These are phyloP conservation scores for Syzygium aqueum DNA, from an alignment of 345 rosid species.

Conservation along the genomic window DNA sequence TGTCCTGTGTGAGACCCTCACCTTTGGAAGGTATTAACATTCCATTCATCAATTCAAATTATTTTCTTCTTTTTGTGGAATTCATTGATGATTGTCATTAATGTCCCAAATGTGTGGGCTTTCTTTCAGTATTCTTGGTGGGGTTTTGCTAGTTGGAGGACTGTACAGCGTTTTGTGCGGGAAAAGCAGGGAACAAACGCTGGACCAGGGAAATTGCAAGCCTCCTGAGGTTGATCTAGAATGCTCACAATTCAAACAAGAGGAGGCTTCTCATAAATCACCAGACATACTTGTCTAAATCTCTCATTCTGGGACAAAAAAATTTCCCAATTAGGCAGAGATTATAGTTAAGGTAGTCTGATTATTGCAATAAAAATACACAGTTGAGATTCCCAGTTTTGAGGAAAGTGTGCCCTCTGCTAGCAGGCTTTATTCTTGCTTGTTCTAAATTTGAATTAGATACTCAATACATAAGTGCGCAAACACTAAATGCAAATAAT, in stretches of 20 bases:
- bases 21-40: slow-evolving; percentile 56
- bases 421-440: neutral
- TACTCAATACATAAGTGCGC: neutral
- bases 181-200: slow-evolving; percentile 46
- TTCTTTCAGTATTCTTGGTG: slow-evolving; percentile 58
- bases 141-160: slow-evolving; percentile 57
- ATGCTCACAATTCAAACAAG: neutral
- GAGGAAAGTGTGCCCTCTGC: neutral
- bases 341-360: neutral
- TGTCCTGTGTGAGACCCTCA: slow-evolving; percentile 52
- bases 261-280: neutral
- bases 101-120: neutral
- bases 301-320: neutral
- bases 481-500: neutral
- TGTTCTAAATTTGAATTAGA: no score
- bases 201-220: neutral
- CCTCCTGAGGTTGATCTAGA: neutral
- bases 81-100: neutral
- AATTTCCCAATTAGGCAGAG: neutral
- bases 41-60: neutral
- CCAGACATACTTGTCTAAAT: neutral
- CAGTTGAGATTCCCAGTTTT: neutral
- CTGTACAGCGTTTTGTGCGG: slow-evolving; percentile 87
- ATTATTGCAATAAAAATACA: neutral
- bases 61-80: neutral